A percentile compares a stretch with the other conserved stretches of the same genome.
Conservation (phyloP, 1,284 basidiomycete species). For the Volvariella surrecta region DNA sequence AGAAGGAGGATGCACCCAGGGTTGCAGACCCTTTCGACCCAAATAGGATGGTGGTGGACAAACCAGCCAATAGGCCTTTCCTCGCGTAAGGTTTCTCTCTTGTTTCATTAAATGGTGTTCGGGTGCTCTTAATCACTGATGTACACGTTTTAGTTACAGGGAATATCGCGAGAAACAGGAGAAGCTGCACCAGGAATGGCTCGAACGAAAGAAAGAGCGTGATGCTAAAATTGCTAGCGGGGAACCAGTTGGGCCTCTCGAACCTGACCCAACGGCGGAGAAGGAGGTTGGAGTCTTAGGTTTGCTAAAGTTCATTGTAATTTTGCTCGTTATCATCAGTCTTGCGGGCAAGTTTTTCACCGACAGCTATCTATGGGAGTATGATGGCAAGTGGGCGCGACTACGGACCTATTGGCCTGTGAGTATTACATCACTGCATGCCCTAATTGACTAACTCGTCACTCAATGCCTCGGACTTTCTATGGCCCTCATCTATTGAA, state of each 20-base stretch:
- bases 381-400: constrained; percentile 49
- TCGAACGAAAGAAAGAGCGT: constrained; percentile 59
- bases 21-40: constrained; percentile 49
- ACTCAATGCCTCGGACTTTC: constrained; percentile 6
- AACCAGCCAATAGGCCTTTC: constrained; percentile 75
- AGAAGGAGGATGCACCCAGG: constrained; percentile 26
- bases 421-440: constrained; percentile 15
- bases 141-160: constrained; percentile 41
- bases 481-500: neutral
- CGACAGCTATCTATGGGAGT: constrained; percentile 74
- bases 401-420: constrained; percentile 58
- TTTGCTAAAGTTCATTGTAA: constrained; percentile 61
- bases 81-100: constrained; percentile 50
- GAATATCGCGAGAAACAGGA: constrained; percentile 58
- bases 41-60: constrained; percentile 62
- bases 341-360: constrained; percentile 76
- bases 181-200: constrained; percentile 55
- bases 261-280: constrained; percentile 61
- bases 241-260: constrained; percentile 62
- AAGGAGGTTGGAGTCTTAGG: constrained; percentile 57
- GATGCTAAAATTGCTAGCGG: constrained; percentile 67
- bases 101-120: constrained; percentile 5
- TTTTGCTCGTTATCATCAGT: constrained; percentile 39
- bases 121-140: constrained; percentile 1
- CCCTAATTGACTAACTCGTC: constrained; percentile 1